Evolutionary conservation across 2,329 filamentous ascomycete genomes (phyloP).

Genomic region (Exophiala lecanii-corni): DNA sequence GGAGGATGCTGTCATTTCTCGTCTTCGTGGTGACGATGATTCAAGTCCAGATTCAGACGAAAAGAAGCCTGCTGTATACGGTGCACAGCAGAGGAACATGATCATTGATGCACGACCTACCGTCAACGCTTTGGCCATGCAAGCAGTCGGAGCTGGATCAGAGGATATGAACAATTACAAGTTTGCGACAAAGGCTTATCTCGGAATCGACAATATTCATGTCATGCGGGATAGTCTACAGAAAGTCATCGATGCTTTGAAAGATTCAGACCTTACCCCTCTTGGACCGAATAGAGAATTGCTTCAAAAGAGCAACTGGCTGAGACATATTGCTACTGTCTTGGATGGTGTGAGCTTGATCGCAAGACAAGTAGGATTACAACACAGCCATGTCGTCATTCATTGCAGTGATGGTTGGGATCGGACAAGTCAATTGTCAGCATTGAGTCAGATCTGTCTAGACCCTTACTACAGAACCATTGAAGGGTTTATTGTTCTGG

Average conservation of each 20-base stretch:
- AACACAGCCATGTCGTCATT: constrained; percentile 90
- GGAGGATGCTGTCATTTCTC: constrained; percentile 63
- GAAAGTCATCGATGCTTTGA: constrained; percentile 82
- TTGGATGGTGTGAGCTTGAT: constrained; percentile 82
- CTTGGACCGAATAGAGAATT: constrained; percentile 76
- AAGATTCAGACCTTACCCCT: constrained; percentile 83
- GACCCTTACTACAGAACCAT: constrained; percentile 94
- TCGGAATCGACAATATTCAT: constrained; percentile 97
- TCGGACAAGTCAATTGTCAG: constrained; percentile 89
- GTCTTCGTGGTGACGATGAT: constrained; percentile 54
- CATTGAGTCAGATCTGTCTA: constrained; percentile 84
- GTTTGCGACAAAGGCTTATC: constrained; percentile 82
- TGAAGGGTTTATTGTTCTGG: constrained; percentile 86
- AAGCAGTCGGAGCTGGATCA: constrained; percentile 85
- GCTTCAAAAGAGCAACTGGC: constrained; percentile 79
- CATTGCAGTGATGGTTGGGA: constrained; percentile 99
- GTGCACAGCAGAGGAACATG: constrained; percentile 86
- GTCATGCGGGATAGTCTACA: constrained; percentile 91
- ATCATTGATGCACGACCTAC: constrained; percentile 95
- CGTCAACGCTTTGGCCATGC: constrained; percentile 91
- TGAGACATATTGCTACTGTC: constrained; percentile 80
- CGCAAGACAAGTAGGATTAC: constrained; percentile 79
- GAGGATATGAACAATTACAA: constrained; percentile 98
- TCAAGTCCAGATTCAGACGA: constrained; percentile 31
- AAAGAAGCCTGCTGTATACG: constrained; percentile 67